These are phyloP conservation scores for Zygoascus biomembranicola DNA, from an alignment of 805 yeast genomes.

Conservation along the genomic window DNA sequence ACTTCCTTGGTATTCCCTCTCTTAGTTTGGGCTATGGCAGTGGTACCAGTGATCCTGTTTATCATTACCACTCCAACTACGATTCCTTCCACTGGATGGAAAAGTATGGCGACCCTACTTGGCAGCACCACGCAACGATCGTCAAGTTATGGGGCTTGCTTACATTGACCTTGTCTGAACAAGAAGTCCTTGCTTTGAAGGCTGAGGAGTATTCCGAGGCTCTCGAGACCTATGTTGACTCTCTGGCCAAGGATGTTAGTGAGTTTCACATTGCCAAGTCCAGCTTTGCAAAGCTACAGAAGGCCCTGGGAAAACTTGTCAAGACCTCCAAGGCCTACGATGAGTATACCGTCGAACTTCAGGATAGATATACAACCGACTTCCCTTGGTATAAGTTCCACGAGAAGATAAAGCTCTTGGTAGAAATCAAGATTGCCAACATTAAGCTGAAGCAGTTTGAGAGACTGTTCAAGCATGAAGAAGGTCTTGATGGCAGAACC, in stretches of 20 bases:
- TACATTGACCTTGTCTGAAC: constrained; percentile 41
- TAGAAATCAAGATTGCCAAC: constrained; percentile 29
- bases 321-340: constrained; percentile 39
- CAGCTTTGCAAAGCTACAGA: constrained; percentile 14
- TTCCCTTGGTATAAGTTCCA: constrained; percentile 63
- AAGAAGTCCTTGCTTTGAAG: constrained; percentile 38
- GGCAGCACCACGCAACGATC: constrained; percentile 47
- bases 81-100: constrained; percentile 69
- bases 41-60: constrained; percentile 45
- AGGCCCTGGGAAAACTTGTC: constrained; percentile 19
- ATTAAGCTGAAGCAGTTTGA: constrained; percentile 36
- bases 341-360: constrained; percentile 37
- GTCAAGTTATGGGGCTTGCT: constrained; percentile 47
- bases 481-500: constrained; percentile 42
- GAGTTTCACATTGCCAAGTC: background rate
- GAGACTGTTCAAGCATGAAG: constrained; percentile 36
- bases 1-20: constrained; percentile 35
- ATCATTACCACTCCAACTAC: constrained; percentile 70
- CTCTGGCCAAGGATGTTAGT: constrained; percentile 17
- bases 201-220: constrained; percentile 34
- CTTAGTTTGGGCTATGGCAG: constrained; percentile 50
- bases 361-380: constrained; percentile 47
- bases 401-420: constrained; percentile 18
- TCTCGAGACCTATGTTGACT: constrained; percentile 32
- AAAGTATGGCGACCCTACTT: constrained; percentile 53